Evolutionary conservation across 352 stramenopile species (phyloP).

Genomic region (Globisporangium sylvaticum): DNA sequence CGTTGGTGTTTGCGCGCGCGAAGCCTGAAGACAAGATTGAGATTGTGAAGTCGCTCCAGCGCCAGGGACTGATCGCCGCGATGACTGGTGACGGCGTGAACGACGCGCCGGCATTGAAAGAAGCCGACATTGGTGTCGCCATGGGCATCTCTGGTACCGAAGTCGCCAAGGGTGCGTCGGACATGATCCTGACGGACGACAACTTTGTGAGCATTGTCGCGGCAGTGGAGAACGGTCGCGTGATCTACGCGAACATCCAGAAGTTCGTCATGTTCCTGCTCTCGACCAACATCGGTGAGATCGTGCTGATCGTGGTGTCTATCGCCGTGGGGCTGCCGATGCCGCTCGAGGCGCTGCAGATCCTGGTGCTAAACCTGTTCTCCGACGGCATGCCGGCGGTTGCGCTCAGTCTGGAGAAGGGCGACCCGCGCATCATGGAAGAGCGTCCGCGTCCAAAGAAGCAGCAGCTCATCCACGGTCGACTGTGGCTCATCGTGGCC

Average conservation of each 20-base stretch:
- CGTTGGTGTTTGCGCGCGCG: slow-evolving; percentile 92
- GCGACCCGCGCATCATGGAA: slow-evolving; percentile 62
- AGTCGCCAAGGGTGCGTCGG: slow-evolving; percentile 96
- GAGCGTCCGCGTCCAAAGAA: slow-evolving; percentile 55
- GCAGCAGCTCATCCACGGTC: slow-evolving; percentile 49
- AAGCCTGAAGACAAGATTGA: slow-evolving; percentile 95
- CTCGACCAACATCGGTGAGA: slow-evolving; percentile 95
- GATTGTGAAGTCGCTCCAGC: slow-evolving; percentile 94
- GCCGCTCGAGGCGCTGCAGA: slow-evolving; percentile 95
- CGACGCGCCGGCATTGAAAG: slow-evolving; percentile 96
- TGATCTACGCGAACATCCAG: slow-evolving; percentile 97
- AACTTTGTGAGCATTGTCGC: slow-evolving; percentile 98
- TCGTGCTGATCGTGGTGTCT: slow-evolving; percentile 81
- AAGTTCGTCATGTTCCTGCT: slow-evolving; percentile 99
- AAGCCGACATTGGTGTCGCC: slow-evolving; percentile 94
- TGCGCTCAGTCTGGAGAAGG: slow-evolving; percentile 68
- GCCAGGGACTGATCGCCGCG: slow-evolving; percentile 85
- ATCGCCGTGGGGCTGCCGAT: slow-evolving; percentile 59
- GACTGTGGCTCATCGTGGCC: slow-evolving; percentile 56
- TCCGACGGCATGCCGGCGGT: slow-evolving; percentile 90
- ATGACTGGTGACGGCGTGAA: slow-evolving; percentile 99
- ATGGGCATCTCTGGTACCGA: slow-evolving; percentile 98
- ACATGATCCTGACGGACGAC: slow-evolving; percentile 98
- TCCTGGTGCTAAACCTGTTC: slow-evolving; percentile 99
- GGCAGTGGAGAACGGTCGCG: slow-evolving; percentile 93